Conservation (phyloP, 139 green algal species). For the Coelastrella sp. region DNA sequence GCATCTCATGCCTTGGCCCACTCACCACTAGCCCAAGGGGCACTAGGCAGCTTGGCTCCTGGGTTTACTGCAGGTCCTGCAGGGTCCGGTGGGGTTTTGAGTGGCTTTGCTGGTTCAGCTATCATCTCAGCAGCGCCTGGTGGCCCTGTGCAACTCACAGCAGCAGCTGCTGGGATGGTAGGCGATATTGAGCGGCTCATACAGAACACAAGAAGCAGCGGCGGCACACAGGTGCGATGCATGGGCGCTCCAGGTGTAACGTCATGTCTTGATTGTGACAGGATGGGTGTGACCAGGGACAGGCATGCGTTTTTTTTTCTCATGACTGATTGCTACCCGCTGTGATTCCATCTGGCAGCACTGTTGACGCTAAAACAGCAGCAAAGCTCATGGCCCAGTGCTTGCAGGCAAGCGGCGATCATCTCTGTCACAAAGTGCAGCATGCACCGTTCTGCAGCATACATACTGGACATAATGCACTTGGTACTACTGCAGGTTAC, state of each 20-base stretch:
- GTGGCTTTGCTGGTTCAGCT: background rate
- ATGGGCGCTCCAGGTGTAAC: background rate
- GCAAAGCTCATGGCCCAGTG: too few species aligned
- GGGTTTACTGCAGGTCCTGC: background rate
- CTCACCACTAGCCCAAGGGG: background rate
- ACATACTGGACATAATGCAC: background rate
- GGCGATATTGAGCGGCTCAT: constrained; percentile 67
- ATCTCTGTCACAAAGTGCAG: background rate
- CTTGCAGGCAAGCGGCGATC: too few species aligned
- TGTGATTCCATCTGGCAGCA: too few species aligned
- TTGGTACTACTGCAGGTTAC: constrained; percentile 44
- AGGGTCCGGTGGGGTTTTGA: background rate
- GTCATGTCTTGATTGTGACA: too few species aligned
- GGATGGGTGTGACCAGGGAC: too few species aligned
- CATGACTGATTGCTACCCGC: too few species aligned
- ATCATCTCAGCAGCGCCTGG: constrained; percentile 12
- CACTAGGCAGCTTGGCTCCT: background rate
- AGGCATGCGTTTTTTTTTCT: too few species aligned
- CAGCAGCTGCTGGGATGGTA: constrained; percentile 48
- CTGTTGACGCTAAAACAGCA: too few species aligned
- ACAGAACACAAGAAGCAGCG: constrained; percentile 46
- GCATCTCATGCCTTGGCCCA: background rate
- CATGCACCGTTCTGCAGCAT: background rate
- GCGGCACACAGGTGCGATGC: constrained; percentile 38
- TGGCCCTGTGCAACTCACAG: constrained; percentile 64